Conservation (phyloP, 164 flowering plant species). For the Magnolia changhungtana region DNA sequence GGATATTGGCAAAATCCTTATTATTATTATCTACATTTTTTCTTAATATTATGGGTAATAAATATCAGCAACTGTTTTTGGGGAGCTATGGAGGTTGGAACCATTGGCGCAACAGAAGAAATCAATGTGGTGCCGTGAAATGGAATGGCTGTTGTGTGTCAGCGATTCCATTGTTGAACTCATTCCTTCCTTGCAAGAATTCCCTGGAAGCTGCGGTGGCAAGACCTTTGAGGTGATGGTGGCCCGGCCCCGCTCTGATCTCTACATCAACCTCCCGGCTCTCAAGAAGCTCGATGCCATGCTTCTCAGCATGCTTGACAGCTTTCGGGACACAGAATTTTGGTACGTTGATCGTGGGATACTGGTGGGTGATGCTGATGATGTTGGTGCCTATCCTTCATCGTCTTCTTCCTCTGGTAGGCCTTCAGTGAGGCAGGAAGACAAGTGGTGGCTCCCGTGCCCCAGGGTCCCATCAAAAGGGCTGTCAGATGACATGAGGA, state of each 20-base stretch:
- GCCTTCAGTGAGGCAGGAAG: conserved; percentile 58
- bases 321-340: conserved; percentile 54
- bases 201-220: conserved; percentile 47
- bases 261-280: conserved; percentile 68
- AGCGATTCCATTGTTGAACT: conserved; percentile 78
- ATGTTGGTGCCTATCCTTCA: conserved; percentile 18
- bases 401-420: conserved; percentile 31
- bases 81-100: conserved; percentile 78
- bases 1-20: too few relatives aligned
- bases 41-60: neutral
- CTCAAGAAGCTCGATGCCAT: conserved; percentile 75
- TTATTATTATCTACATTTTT: neutral
- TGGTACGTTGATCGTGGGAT: conserved; percentile 61
- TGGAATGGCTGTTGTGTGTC: conserved; percentile 78
- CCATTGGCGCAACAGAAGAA: conserved; percentile 64
- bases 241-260: conserved; percentile 61
- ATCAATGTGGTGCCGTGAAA: conserved; percentile 71
- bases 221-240: conserved; percentile 75
- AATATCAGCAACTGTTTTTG: conserved; percentile 66
- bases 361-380: conserved; percentile 31
- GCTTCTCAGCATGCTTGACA: conserved; percentile 64
- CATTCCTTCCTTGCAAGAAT: conserved; percentile 58
- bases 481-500: conserved; percentile 52
- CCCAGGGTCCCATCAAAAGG: conserved; percentile 68
- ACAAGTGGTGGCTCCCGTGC: conserved; percentile 85